Evolutionary conservation across 2,329 filamentous ascomycete species (phyloP), one percentile per base, ranked within the genome.

Genomic region (Trichophyton simii): DNA sequence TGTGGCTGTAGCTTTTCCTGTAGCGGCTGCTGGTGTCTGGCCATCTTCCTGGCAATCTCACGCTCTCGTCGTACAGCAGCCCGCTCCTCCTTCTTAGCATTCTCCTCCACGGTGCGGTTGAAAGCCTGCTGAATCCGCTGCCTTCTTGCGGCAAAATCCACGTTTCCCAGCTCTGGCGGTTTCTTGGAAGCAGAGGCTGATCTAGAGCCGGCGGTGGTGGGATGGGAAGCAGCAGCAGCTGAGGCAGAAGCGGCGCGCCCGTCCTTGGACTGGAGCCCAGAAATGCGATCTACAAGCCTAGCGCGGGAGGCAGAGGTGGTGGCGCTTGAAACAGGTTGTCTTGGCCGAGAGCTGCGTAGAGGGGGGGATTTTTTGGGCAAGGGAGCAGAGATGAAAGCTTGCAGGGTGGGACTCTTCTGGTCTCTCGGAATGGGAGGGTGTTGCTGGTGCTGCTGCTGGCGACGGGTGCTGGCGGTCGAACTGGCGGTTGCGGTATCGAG

Each of bases 41-140:
- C 64, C 60, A 63, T 67, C 61, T 65, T 60, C 46, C 69, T 67
- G 36, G 69, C 66, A 41, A 66, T 67, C 58, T 64, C 48, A 22
- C 65, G 61, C 60, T 63, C 74, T 63, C 66, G 63, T 61, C 64
- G 44, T 42, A 46, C 41, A 20, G 34, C 60, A 15, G 79, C 72
- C 65, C 82, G 80, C 69, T 77, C 77, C 67, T 73, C 80, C 62
- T 82, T 85, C 69, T 88, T 85, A 65, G 72, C 68, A 67, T 78
- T 87, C 69, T 89, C 87, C 65, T 87, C 83, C 57, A 94, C 85
- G n/a, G 87, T 89, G 70, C 88, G 89, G 67, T 85, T 91, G 72
- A 95, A 92, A 13, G 89, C 90, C 61, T 90, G 83, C 67, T 91
- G 87, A 68, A 95, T 95, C 63, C 86, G 85, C 69, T 90, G 87